Conservation (phyloP, 352 stramenopile genomes). For the Pythium pyrilobum region DNA sequence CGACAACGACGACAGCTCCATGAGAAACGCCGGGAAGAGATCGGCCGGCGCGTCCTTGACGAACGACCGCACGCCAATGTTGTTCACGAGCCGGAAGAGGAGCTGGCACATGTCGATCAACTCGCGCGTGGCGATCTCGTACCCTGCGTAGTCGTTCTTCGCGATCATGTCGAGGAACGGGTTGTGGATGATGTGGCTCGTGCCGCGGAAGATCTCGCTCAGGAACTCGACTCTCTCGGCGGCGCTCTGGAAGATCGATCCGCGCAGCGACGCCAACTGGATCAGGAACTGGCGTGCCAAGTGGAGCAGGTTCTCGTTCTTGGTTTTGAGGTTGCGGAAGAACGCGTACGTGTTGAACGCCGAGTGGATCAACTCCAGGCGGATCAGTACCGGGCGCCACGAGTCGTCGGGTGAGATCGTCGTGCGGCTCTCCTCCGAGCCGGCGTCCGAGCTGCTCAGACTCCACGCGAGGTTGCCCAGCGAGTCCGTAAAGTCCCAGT, state of each 20-base stretch:
- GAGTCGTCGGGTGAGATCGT: conserved; percentile 55
- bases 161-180: conserved; percentile 73
- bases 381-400: conserved; percentile 65
- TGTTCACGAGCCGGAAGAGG: conserved; percentile 71
- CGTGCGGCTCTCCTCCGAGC: conserved; percentile 29
- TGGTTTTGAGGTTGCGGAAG: conserved; percentile 58
- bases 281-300: conserved; percentile 76
- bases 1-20: conserved; percentile 63
- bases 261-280: conserved; percentile 69
- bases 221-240: conserved; percentile 62
- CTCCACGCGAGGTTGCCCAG: conserved; percentile 70
- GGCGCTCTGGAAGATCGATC: conserved; percentile 60
- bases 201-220: conserved; percentile 62
- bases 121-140: conserved; percentile 71
- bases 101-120: conserved; percentile 84
- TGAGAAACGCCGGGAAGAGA: conserved; percentile 55
- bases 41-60: conserved; percentile 27
- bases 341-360: conserved; percentile 84
- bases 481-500: conserved; percentile 68
- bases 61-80: conserved; percentile 56
- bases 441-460: conserved; percentile 28
- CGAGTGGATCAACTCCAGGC: conserved; percentile 73
- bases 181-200: conserved; percentile 53
- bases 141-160: conserved; percentile 48
- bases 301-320: conserved; percentile 72